phyloP scores from a whole-genome alignment of 192 early-diverging fungal genomes.

The Funneliformis geosporum region DNA sequence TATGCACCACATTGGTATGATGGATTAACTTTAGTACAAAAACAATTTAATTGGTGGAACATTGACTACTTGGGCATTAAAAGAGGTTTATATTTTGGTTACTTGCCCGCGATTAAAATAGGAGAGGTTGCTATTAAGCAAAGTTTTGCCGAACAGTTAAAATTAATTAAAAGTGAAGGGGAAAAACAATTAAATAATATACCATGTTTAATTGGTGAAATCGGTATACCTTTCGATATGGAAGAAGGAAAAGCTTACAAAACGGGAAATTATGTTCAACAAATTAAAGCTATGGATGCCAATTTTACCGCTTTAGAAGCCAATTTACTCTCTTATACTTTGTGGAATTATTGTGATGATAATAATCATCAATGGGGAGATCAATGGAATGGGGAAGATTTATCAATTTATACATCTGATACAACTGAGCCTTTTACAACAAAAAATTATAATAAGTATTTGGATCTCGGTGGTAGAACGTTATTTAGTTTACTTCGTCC shows the following conservation, averaged over 20 bases:
- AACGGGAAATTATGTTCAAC: constrained; percentile 70
- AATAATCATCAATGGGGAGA: constrained; percentile 79
- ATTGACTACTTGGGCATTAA: constrained; percentile 57
- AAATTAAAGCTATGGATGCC: constrained; percentile 77
- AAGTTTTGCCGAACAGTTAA: constrained; percentile 53
- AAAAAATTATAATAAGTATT: constrained; percentile 47
- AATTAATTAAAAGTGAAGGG: constrained; percentile 49
- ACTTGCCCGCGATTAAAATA: constrained; percentile 49
- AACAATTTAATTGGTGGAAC: constrained; percentile 60
- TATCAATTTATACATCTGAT: constrained; percentile 64
- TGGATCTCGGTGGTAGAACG: constrained; percentile 38
- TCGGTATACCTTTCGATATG: constrained; percentile 85
- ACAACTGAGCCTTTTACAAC: constrained; percentile 41
- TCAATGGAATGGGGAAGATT: constrained; percentile 87
- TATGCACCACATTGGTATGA: constrained; percentile 92
- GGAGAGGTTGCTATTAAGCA: constrained; percentile 56
- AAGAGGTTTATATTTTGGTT: constrained; percentile 54
- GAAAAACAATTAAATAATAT: constrained; percentile 33
- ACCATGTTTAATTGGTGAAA: constrained; percentile 76
- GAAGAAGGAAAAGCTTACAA: constrained; percentile 69
- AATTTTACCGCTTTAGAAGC: constrained; percentile 69
- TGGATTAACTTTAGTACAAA: constrained; percentile 61
- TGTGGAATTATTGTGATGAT: constrained; percentile 86
- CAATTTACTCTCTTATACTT: constrained; percentile 75
- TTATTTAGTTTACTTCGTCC: constrained; percentile 40